phyloP scores from a whole-genome alignment of 495 filamentous ascomycete genomes.

The Pseudoneurospora amorphoporcata region DNA sequence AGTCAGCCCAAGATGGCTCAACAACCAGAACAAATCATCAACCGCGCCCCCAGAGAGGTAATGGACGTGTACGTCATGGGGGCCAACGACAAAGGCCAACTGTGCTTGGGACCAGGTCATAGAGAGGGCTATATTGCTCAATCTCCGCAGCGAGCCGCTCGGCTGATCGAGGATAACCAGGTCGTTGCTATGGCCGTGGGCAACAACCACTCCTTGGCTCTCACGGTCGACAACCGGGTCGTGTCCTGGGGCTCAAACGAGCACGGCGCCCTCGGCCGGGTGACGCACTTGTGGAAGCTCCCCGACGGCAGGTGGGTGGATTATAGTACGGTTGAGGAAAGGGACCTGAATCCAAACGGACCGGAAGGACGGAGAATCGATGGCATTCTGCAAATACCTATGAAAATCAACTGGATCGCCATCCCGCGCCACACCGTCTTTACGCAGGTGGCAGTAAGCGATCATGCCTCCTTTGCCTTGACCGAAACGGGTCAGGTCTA shows the following conservation, averaged over 20 bases:
- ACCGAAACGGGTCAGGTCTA: slow-evolving; percentile 56
- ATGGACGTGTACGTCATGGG: slow-evolving; percentile 10
- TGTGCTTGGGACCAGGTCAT: neutral
- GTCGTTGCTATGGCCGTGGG: slow-evolving; percentile 54
- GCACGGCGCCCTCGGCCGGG: slow-evolving; percentile 54
- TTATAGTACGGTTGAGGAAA: neutral
- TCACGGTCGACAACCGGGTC: slow-evolving; percentile 55
- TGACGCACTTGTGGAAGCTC: slow-evolving; percentile 23
- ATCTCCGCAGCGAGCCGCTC: neutral
- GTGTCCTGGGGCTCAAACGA: slow-evolving; percentile 68
- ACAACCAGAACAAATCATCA: neutral
- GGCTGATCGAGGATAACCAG: slow-evolving; percentile 20
- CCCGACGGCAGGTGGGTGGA: neutral
- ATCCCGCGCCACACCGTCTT: slow-evolving; percentile 47
- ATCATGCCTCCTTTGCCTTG: slow-evolving; percentile 53
- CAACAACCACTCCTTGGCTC: slow-evolving; percentile 55
- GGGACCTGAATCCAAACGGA: slow-evolving; percentile 24
- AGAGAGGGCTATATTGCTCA: neutral
- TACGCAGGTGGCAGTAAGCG: slow-evolving; percentile 49
- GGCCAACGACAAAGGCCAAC: slow-evolving; percentile 4
- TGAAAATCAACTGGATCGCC: slow-evolving; percentile 32
- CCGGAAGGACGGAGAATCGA: slow-evolving; percentile 45
- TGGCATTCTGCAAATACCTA: slow-evolving; percentile 48
- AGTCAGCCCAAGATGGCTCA: neutral
- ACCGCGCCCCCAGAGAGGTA: neutral